Base-by-base conservation (phyloP, 2,329 filamentous ascomycete species). In the Byssothecium circinans region DNA sequence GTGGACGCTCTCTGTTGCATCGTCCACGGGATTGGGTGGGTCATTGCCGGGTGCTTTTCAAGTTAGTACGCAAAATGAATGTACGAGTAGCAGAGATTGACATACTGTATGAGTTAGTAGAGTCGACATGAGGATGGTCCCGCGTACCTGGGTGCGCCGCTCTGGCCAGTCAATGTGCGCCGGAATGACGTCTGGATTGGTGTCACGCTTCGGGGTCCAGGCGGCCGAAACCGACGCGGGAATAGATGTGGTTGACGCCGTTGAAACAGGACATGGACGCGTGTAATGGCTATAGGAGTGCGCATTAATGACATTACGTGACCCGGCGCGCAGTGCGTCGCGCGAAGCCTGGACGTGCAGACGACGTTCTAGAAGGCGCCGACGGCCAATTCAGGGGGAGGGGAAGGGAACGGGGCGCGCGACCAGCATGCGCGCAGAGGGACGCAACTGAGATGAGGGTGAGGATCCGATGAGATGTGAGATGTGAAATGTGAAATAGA, bases 1-100 rank as follows among this genome's bases (percentile, higher is more conserved):
- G 33, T 58, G 45, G 10, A 49, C 46, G 23, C 47, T 33, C 35
- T 70, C 66, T 4, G 58, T 61, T 18, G 67, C 65, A 64, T 70
- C 69, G 47, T 70, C 67, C 20, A 71, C 56, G 18, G 70, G 69
- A 44, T 70, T 69, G 18, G 70, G 70, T 10, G 67, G 51, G 46
- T 70, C 67, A 45, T 70, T 70, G 32, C 67, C 67, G 25, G 69
- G 69, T 23, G 64, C 29, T 32, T 4, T 4, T 5, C 33, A 32
- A 29, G 33, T 47, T 25, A 47, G 33, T 32, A 42, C 15, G 11
- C 3, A 25, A 6, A 6, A 5, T 10, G 23, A 25, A 25, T 10
- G 23, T 6, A 25, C 10, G 23, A 25, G 10, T 25, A 5, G 5
- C 5, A 25, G 5, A 25, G 23, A 25, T 25, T 5, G 12, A 11